phyloP scores from a whole-genome alignment of 1,139 yeast genomes.

The Scheffersomyces stambukii region DNA sequence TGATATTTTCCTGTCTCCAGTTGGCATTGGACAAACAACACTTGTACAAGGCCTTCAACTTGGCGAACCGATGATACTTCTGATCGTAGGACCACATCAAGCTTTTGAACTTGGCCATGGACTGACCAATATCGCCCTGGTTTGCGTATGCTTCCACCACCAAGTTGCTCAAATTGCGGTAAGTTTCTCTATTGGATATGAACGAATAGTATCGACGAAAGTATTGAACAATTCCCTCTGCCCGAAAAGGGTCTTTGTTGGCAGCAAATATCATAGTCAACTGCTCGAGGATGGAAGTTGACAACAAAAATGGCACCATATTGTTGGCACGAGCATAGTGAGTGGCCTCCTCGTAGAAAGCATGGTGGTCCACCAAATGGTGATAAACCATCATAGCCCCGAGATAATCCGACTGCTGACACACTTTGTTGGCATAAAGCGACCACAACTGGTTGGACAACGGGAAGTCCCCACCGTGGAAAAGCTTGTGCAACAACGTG shows the following conservation, averaged over 20 bases:
- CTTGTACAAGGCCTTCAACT: background rate
- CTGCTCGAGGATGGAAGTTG: slow-evolving; percentile 20
- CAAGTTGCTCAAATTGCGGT: slow-evolving; percentile 22
- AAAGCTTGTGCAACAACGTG: slow-evolving; percentile 21
- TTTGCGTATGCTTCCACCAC: slow-evolving; percentile 31
- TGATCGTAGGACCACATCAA: slow-evolving; percentile 13
- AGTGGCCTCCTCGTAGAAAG: slow-evolving; percentile 15
- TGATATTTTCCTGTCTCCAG: slow-evolving; percentile 26
- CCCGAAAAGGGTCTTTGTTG: slow-evolving; percentile 22
- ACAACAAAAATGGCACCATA: slow-evolving; percentile 29
- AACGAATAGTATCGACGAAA: slow-evolving; percentile 39
- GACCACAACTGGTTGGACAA: slow-evolving; percentile 39
- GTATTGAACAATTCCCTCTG: slow-evolving; percentile 29
- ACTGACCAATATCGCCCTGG: slow-evolving; percentile 17
- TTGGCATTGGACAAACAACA: slow-evolving; percentile 16
- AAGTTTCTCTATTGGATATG: slow-evolving; percentile 23
- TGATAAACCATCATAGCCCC: slow-evolving; percentile 37
- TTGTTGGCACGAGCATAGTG: slow-evolving; percentile 17
- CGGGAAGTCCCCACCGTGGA: slow-evolving; percentile 12
- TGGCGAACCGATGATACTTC: slow-evolving; percentile 2
- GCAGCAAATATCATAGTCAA: slow-evolving; percentile 27
- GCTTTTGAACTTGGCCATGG: slow-evolving; percentile 23
- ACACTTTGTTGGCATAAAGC: slow-evolving; percentile 19
- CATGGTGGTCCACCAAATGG: slow-evolving; percentile 27
- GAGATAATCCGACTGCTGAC: slow-evolving; percentile 21